A percentile compares a stretch with the other conserved stretches of the same genome.
phyloP scores from a whole-genome alignment of 2,329 filamentous ascomycete genomes.

The Apiospora pterosperma region DNA sequence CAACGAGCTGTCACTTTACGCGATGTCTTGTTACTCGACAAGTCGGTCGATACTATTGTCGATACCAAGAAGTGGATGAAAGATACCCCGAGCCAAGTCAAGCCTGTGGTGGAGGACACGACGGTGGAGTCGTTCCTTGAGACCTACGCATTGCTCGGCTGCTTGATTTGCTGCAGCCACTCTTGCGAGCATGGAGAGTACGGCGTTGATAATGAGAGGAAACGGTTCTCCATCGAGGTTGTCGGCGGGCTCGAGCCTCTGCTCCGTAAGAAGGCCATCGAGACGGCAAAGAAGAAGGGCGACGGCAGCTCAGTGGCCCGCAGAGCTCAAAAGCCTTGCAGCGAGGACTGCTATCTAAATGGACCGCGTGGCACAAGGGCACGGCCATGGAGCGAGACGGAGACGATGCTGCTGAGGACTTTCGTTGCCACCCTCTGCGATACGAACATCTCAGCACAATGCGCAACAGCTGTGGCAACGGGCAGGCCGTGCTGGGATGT shows the following conservation, averaged over 20 bases:
- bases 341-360: slow-evolving; percentile 40
- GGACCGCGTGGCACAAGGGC: slow-evolving; percentile 28
- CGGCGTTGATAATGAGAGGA: slow-evolving; percentile 49
- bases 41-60: slow-evolving; percentile 49
- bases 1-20: slow-evolving; percentile 43
- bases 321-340: slow-evolving; percentile 27
- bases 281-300: slow-evolving; percentile 13
- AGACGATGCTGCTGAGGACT: slow-evolving; percentile 45
- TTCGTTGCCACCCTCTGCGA: slow-evolving; percentile 40
- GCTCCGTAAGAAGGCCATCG: slow-evolving; percentile 26
- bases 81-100: slow-evolving; percentile 34
- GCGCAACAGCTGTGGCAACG: slow-evolving; percentile 46
- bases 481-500: slow-evolving; percentile 52
- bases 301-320: slow-evolving; percentile 26
- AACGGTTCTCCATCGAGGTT: slow-evolving; percentile 48
- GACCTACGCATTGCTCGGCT: slow-evolving; percentile 54
- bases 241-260: slow-evolving; percentile 32
- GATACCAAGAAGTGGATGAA: slow-evolving; percentile 53
- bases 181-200: slow-evolving; percentile 62
- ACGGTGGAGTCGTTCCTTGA: slow-evolving; percentile 46
- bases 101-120: slow-evolving; percentile 31
- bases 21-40: slow-evolving; percentile 51
- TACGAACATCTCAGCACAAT: slow-evolving; percentile 43
- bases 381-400: slow-evolving; percentile 45
- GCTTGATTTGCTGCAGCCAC: slow-evolving; percentile 57